Conservation (phyloP, 257 asterid genomes). For the Forsythia viridissima region DNA sequence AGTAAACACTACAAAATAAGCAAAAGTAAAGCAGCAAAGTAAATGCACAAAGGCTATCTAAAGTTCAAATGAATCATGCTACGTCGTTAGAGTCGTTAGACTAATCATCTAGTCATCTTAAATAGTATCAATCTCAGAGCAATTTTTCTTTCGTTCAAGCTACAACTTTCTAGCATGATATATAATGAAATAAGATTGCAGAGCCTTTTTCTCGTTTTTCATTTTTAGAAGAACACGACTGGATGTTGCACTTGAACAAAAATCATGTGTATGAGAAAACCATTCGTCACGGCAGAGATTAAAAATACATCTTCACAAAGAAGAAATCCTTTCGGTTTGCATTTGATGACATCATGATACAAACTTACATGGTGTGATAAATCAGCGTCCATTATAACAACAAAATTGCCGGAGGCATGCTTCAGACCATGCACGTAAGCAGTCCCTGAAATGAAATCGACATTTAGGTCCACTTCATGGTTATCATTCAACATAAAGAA, state of each 20-base stretch:
- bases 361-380: constrained; percentile 93
- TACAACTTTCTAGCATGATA: not conserved
- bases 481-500: constrained; percentile 15
- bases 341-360: not conserved
- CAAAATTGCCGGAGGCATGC: constrained; percentile 85
- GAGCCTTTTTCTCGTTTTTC: not conserved
- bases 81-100: not conserved
- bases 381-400: constrained; percentile 98
- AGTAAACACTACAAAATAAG: not conserved
- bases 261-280: not conserved
- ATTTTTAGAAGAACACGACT: not conserved
- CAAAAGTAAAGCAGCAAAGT: not conserved
- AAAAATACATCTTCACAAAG: not conserved
- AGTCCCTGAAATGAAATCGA: constrained; percentile 64
- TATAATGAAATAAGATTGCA: not conserved
- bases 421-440: constrained; percentile 93
- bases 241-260: not conserved
- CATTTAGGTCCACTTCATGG: constrained; percentile 24
- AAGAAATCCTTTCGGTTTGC: not conserved
- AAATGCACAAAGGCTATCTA: not conserved
- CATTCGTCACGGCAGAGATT: not conserved
- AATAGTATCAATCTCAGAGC: not conserved
- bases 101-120: not conserved
- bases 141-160: not conserved
- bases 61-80: not conserved